These are phyloP conservation scores for Arbutus unedo DNA, from an alignment of 148 eudicot genomes.

Conservation along the genomic window DNA sequence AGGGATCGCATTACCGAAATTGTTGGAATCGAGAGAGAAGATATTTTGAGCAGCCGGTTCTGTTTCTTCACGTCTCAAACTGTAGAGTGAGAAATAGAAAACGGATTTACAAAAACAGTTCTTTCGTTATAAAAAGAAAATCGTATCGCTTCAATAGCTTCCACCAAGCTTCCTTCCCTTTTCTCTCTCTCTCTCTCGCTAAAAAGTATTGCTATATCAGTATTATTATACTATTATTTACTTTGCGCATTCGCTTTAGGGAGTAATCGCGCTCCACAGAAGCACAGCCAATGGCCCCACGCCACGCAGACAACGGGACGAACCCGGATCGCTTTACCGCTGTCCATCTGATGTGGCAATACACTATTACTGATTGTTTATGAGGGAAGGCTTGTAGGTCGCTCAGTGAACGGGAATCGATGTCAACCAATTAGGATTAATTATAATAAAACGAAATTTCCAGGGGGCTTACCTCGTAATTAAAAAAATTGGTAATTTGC, in stretches of 20 bases:
- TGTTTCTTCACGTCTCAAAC: neutral
- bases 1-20: slow-evolving; percentile 12
- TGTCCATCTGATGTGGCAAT: neutral
- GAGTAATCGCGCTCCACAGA: neutral
- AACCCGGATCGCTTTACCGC: neutral
- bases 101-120: neutral
- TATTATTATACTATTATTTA: neutral
- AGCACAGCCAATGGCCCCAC: neutral
- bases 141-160: neutral
- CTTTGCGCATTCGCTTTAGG: neutral
- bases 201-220: neutral
- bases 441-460: neutral
- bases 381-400: neutral
- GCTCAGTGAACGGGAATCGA: neutral
- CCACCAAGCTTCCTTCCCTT: slow-evolving; percentile 1
- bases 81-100: neutral
- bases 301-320: neutral
- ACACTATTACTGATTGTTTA: neutral
- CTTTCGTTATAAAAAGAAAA: neutral
- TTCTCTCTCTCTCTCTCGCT: neutral
- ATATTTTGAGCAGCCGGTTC: neutral
- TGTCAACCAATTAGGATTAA: neutral
- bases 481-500: neutral
- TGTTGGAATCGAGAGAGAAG: neutral
- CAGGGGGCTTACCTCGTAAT: neutral